Evolutionary conservation across 1,284 basidiomycete genomes (phyloP).

Genomic region (Waitea zeae): DNA sequence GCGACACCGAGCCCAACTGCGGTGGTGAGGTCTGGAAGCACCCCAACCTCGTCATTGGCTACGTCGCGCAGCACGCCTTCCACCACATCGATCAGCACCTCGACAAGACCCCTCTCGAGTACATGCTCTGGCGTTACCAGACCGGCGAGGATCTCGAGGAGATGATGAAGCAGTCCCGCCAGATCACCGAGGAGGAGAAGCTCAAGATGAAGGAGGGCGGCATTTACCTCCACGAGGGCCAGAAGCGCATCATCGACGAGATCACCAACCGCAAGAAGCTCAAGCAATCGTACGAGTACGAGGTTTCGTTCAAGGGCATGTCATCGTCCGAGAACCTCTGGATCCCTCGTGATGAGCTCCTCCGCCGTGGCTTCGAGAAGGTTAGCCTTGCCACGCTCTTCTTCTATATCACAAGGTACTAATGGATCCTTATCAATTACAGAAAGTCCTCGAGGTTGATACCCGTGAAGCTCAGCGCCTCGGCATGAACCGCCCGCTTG

Average conservation of each 20-base stretch:
- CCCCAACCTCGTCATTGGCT: slow-evolving; percentile 97
- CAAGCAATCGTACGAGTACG: slow-evolving; percentile 98
- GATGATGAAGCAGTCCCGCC: slow-evolving; percentile 79
- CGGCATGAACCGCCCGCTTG: slow-evolving; percentile 89
- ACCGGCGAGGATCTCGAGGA: slow-evolving; percentile 97
- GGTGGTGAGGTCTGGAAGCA: slow-evolving; percentile 98
- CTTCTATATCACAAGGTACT: slow-evolving; percentile 7
- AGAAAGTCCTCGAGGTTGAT: slow-evolving; percentile 94
- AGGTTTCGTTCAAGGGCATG: slow-evolving; percentile 85
- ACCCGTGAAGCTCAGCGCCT: slow-evolving; percentile 94
- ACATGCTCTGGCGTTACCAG: slow-evolving; percentile 99
- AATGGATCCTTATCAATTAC: slow-evolving; percentile 6
- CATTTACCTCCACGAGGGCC: slow-evolving; percentile 76
- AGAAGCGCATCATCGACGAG: slow-evolving; percentile 92
- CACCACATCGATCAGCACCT: slow-evolving; percentile 97
- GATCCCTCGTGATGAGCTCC: slow-evolving; percentile 89
- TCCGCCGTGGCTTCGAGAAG: slow-evolving; percentile 98
- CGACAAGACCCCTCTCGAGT: slow-evolving; percentile 95
- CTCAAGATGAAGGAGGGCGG: slow-evolving; percentile 96
- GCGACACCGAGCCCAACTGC: slow-evolving; percentile 93
- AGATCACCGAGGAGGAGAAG: slow-evolving; percentile 77
- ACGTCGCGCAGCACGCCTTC: slow-evolving; percentile 98
- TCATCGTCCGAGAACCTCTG: slow-evolving; percentile 94
- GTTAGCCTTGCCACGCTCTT: slow-evolving; percentile 14
- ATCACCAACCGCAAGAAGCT: slow-evolving; percentile 88